Evolutionary conservation across 306 rosid species (phyloP).

Genomic region (Biancaea sappan): DNA sequence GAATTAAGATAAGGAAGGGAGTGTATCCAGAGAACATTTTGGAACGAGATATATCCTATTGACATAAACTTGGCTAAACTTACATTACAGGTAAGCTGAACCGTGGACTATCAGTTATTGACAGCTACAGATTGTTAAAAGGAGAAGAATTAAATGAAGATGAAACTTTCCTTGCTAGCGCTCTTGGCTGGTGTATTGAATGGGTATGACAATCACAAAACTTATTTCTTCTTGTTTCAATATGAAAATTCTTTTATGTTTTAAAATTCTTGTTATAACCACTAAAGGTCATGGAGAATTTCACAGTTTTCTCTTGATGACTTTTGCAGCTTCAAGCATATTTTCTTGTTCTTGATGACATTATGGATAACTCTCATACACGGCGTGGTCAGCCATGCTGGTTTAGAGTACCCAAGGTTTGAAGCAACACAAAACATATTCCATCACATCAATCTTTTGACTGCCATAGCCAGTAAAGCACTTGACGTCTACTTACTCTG

Average conservation of each 20-base stretch:
- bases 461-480: constrained; percentile 19
- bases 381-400: constrained; percentile 68
- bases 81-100: constrained; percentile 59
- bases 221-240: constrained; percentile 9
- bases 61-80: constrained; percentile 26
- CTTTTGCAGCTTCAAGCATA: constrained; percentile 66
- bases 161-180: constrained; percentile 58
- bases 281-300: constrained; percentile 7
- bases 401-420: constrained; percentile 64
- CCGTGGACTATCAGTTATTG: constrained; percentile 64
- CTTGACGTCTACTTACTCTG: constrained; percentile 1
- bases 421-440: constrained; percentile 20
- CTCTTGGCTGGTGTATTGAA: constrained; percentile 73
- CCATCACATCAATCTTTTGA: not conserved
- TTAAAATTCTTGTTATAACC: not conserved
- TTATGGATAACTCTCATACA: constrained; percentile 65
- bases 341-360: constrained; percentile 67
- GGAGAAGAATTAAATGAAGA: constrained; percentile 52
- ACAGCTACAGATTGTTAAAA: constrained; percentile 52
- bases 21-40: constrained; percentile 3
- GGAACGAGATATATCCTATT: constrained; percentile 18
- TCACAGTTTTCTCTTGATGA: constrained; percentile 24
- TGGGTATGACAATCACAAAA: constrained; percentile 44
- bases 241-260: not conserved
- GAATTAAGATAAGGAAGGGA: not conserved